Evolutionary conservation across 2,329 filamentous ascomycete species (phyloP).

Genomic region (Taxawa tesnikishii): DNA sequence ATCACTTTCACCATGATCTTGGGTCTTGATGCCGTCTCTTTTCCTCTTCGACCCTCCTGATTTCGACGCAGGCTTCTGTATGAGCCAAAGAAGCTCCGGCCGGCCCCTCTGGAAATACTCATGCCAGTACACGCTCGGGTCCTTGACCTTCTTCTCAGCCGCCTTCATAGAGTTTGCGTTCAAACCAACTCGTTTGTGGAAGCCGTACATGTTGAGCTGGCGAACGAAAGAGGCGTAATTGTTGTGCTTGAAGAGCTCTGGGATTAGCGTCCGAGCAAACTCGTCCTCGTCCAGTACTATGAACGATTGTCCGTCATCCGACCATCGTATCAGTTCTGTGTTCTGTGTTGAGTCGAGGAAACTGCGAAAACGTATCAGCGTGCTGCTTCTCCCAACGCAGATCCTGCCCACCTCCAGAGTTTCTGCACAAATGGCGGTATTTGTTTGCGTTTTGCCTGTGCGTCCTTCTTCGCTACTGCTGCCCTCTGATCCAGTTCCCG

Average conservation of each 20-base stretch:
- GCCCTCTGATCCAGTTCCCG: constrained; percentile 71
- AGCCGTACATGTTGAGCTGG: constrained; percentile 49
- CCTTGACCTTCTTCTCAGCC: constrained; percentile 85
- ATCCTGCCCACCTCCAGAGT: constrained; percentile 66
- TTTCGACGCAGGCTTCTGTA: constrained; percentile 83
- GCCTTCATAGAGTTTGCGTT: constrained; percentile 97
- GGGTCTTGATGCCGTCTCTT: constrained; percentile 48
- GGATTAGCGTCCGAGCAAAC: constrained; percentile 61
- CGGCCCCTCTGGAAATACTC: constrained; percentile 90
- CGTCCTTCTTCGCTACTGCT: constrained; percentile 71
- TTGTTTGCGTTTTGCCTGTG: constrained; percentile 81
- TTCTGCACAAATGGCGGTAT: constrained; percentile 98
- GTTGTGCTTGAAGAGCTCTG: constrained; percentile 67
- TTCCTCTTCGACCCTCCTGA: constrained; percentile 34
- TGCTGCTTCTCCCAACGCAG: constrained; percentile 7
- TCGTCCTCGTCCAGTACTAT: constrained; percentile 94
- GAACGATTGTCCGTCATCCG: constrained; percentile 90
- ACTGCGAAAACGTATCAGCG: constrained; percentile 36
- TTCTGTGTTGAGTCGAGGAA: constrained; percentile 91
- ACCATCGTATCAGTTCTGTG: constrained; percentile 92
- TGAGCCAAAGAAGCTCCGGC: constrained; percentile 87
- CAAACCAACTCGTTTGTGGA: constrained; percentile 48
- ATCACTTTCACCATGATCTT: constrained; percentile 55
- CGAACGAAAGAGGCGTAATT: constrained; percentile 69
- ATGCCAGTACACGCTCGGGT: constrained; percentile 95